Base-by-base conservation (phyloP, 75 land plant genomes). In the Ceratopteris richardii region DNA sequence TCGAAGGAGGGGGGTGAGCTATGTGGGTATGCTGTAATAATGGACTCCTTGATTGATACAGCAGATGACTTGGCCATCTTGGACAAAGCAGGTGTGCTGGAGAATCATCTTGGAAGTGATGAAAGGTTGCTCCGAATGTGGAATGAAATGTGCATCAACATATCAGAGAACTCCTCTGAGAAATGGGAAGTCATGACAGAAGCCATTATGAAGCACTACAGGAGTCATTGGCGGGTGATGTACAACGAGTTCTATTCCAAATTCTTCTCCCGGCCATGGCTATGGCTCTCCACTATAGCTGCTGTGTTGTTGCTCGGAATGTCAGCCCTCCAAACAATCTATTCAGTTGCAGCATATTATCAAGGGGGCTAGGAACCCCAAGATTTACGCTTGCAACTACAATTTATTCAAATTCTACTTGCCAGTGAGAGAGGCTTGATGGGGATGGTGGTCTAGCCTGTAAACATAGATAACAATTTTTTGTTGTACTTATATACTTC, bases 1-100 rank as follows among this genome's bases (percentile, higher is more conserved):
- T 52, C 54, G 24, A 52, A 52, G 23, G 25, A 11, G 1, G 54
- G 54, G 16, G 54, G 29, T 26, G 54, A 52, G 54, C 23, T 52
- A 18, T 52, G 54, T 19, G 51, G 51, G 6, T 48, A 48, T 19
- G 51, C 51, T 21, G 20, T 48, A 14, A 11, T 48, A 14, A 48
- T 48, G 51, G 51, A 48, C 18, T 40, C 42, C 42, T 14, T 40
- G 13, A 40, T 40, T 14, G 42, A 40, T 14, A 40, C 42, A 40
- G n/a, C n/a, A n/a, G n/a, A n/a, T n/a, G n/a, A n/a, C n/a, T n/a
- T n/a, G n/a, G n/a, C n/a, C n/a, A n/a, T 40, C 42, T 14, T 40
- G 13, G 9, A 40, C 42, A 40, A 40, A 14, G 9, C 42, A 14
- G 42, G 42, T 14, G 42, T 40, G 13, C 42, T 40, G 13, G 42